Evolutionary conservation across 2,329 filamentous ascomycete species (phyloP).

Genomic region (Apiospora marii): DNA sequence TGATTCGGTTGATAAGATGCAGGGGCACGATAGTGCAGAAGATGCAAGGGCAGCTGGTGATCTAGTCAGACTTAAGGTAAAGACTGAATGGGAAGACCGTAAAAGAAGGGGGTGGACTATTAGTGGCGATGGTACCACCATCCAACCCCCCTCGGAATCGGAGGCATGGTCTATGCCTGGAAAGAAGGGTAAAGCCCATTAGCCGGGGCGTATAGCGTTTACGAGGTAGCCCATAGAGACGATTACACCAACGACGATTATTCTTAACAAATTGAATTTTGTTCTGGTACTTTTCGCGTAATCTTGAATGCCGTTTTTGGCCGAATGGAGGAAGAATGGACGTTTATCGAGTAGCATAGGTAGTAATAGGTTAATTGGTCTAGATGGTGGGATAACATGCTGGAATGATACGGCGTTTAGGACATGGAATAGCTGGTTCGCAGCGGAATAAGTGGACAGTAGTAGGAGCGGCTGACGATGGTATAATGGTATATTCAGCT

Average conservation of each 20-base stretch:
- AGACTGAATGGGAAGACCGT: constrained; percentile 73
- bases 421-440: neutral
- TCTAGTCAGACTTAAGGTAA: constrained; percentile 76
- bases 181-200: constrained; percentile 33
- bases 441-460: neutral
- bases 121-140: constrained; percentile 50
- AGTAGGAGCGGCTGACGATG: neutral
- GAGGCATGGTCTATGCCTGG: constrained; percentile 35
- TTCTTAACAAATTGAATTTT: neutral
- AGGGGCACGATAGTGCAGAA: constrained; percentile 90
- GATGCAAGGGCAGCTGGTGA: constrained; percentile 91
- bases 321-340: neutral
- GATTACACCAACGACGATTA: neutral
- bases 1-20: constrained; percentile 48
- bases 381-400: neutral
- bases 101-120: constrained; percentile 73
- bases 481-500: neutral
- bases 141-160: constrained; percentile 48
- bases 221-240: neutral
- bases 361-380: neutral
- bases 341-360: neutral
- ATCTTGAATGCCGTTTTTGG: neutral
- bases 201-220: neutral
- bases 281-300: neutral
- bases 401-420: too few relatives aligned